These are phyloP conservation scores for Corymbia calophylla DNA, from an alignment of 441 rosid species.

Conservation along the genomic window DNA sequence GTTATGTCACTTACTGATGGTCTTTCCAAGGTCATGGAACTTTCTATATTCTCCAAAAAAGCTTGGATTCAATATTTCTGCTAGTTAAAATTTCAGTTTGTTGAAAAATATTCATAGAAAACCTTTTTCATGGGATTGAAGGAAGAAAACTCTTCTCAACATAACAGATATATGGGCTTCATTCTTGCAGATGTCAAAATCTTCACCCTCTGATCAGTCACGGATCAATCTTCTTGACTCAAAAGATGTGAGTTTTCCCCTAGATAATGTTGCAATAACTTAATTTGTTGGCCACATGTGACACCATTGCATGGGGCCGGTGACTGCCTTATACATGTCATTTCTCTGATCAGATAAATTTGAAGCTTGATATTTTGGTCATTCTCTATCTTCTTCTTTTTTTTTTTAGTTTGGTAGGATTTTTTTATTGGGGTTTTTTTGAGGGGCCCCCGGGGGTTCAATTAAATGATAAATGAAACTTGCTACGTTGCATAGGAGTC, in stretches of 20 bases:
- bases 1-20: conserved; percentile 95
- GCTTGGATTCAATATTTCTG: not conserved
- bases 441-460: not conserved
- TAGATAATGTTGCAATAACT: not conserved
- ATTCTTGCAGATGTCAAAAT: conserved; percentile 85
- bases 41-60: not conserved
- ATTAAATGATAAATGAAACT: not conserved
- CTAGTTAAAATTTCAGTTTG: not conserved
- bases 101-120: not conserved
- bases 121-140: not conserved
- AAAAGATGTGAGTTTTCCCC: conserved; percentile 61
- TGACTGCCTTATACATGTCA: not conserved
- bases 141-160: not conserved
- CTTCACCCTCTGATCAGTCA: conserved; percentile 90
- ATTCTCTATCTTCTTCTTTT: not conserved
- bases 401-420: not conserved
- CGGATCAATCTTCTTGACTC: conserved; percentile 95
- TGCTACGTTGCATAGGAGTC: not conserved
- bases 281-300: not conserved
- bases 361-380: not conserved
- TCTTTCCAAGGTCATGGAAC: conserved; percentile 64
- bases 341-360: not conserved
- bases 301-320: not conserved
- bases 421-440: too few relatives aligned
- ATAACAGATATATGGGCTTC: not conserved